Base-by-base conservation (phyloP, 352 stramenopile genomes). In the Phytophthora pisi region DNA sequence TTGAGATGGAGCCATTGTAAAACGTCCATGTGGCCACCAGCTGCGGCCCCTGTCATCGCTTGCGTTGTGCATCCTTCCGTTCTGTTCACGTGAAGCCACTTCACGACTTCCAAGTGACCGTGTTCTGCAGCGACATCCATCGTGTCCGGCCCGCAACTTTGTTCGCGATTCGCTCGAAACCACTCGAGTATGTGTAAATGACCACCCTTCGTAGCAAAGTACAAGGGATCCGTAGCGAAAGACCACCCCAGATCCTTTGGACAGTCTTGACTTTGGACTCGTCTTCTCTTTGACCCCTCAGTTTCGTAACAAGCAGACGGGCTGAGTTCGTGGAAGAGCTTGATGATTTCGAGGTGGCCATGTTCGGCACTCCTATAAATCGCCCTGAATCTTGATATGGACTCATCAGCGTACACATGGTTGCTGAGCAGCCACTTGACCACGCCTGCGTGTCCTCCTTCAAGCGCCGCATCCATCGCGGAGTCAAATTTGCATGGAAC, bases 11-110 rank as follows among this genome's bases (percentile, higher is more conserved):
- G 34, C 34, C 34, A 42, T 42, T n/a, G 34, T 7, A 42, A 13
- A 42, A 42, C 34, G 11, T 42, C 34, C 34, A 42, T n/a, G 34
- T n/a, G 34, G 6, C 34, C 34, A 5, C 15, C 11, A 15, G 34
- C 34, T 15, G 34, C 34, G 4, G 34, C 34, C 3, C 34, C 34
- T 15, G 20, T 15, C 34, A 50, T 31, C 20, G 34, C 34, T 7
- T 24, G 0, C 18, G 1, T 34, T 15, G 54, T n/a, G 6, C 54
- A 51, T 50, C 38, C 38, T 31, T 31, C 28, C 28, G 28, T 31
- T 31, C 28, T 31, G 16, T 61, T 45, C 23, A 28, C 26, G 24
- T 61, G 55, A 3, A 59, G 34, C 52, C 52, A 59, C 16, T 59
- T 59, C 16, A 59, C 34, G 3, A 38, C 52, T 40, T 49, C 54